Evolutionary conservation across 441 rosid genomes (phyloP), one percentile per base, ranked within the genome.

Genomic region (Adansonia rubrostipa): DNA sequence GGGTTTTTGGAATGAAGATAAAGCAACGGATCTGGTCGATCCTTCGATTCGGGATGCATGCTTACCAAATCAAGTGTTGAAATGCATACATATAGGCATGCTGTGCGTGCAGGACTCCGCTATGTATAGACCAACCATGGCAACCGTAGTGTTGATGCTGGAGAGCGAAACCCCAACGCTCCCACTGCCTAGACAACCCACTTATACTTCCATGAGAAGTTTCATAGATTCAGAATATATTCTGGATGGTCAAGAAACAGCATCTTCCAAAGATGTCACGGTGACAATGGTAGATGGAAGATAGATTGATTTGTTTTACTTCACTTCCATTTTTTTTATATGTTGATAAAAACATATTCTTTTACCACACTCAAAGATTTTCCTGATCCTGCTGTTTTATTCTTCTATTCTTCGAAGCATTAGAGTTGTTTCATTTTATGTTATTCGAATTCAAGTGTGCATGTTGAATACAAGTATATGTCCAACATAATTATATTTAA

Each of bases 51-150:
- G 20, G 63, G 78, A 76, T 42, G 42, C 81, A 10, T 63, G 80
- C 70, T 44, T 77, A 48, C 64, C 11, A 42, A 60, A 62, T 22
- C 79, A 86, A 70, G 84, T 70, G 9, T 10, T 74, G 77, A 83
- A 79, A 82, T 84, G 87, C 81, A 71, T 86, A 22, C 84, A 84
- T 7, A 68, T 86, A 2, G 89, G 86, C 6, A 71, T 86, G 86
- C 20, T 86, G 63, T 86, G 89, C 53, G 89, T 86, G 62, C 87
- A 84, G 70, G 87, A 86, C 73, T 79, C 79, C 13, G 75, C 86
- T 14, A 7, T 4, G 22, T 0, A 64, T 6, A 81, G 89, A 65
- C 89, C 86, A 42, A 73, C 73, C 28, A 86, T 86, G 85, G 74
- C 82, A 11, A 58, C 79, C 0, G 81, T 86, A 22, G 47, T 84